A percentile compares a stretch with the other conserved stretches of the same genome.
Conservation (phyloP, 2,329 filamentous ascomycete genomes). For the Hypoxylon sp. region DNA sequence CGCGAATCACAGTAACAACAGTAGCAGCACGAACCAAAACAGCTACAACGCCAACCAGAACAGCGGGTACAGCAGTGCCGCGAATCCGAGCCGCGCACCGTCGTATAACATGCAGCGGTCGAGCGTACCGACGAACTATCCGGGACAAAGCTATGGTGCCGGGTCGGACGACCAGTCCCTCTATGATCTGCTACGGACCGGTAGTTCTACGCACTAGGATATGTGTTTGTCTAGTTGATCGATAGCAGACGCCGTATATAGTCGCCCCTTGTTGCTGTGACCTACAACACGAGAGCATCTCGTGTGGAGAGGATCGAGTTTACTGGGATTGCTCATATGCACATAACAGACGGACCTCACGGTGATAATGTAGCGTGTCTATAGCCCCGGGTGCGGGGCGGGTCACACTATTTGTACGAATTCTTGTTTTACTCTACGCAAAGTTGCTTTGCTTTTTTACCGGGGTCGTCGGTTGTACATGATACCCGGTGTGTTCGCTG, state of each 20-base stretch:
- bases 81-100: slow-evolving; percentile 17
- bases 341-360: background rate
- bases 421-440: background rate
- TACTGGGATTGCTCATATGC: background rate
- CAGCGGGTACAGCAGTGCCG: slow-evolving; percentile 26
- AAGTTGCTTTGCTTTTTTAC: background rate
- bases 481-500: background rate
- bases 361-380: background rate
- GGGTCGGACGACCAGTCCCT: slow-evolving; percentile 41
- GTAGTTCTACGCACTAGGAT: slow-evolving; percentile 34
- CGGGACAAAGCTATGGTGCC: slow-evolving; percentile 33
- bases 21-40: slow-evolving; percentile 35
- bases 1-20: slow-evolving; percentile 31
- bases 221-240: background rate
- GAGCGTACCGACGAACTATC: slow-evolving; percentile 32
- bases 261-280: background rate
- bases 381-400: background rate
- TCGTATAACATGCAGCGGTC: slow-evolving; percentile 36
- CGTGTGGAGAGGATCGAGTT: background rate
- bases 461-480: background rate
- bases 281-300: background rate
- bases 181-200: slow-evolving; percentile 40
- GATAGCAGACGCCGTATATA: background rate
- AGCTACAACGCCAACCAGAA: slow-evolving; percentile 38
- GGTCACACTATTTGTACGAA: background rate